Evolutionary conservation across 164 flowering plant genomes (phyloP).

Genomic region (Dillenia turbinata): DNA sequence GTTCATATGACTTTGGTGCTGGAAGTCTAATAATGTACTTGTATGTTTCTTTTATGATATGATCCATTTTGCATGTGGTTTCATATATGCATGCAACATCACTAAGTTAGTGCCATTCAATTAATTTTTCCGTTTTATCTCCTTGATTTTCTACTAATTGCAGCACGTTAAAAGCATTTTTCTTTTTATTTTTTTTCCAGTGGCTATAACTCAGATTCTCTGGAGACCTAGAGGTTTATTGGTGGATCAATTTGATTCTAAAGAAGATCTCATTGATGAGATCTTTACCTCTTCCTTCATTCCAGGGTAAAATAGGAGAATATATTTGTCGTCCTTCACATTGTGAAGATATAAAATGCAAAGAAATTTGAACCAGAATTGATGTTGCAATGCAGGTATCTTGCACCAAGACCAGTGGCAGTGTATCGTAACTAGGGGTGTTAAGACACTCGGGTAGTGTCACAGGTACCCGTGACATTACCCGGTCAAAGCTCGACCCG

Average conservation of each 20-base stretch:
- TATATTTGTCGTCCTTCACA: too few species aligned
- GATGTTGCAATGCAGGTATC: slow-evolving; percentile 48
- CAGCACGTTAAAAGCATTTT: neutral
- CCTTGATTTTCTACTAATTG: neutral
- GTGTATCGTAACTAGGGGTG: slow-evolving; percentile 47
- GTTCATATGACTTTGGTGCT: too few species aligned
- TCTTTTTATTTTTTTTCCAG: slow-evolving; percentile 30
- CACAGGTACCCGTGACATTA: too few species aligned
- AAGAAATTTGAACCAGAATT: slow-evolving; percentile 6
- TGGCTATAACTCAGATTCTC: slow-evolving; percentile 86
- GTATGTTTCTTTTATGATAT: too few species aligned
- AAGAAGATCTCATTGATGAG: slow-evolving; percentile 90
- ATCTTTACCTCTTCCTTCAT: slow-evolving; percentile 88
- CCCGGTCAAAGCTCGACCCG: too few species aligned
- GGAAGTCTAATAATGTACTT: too few species aligned
- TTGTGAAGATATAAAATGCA: too few species aligned
- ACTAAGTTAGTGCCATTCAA: too few species aligned
- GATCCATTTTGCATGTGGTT: too few species aligned
- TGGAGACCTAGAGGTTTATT: slow-evolving; percentile 91
- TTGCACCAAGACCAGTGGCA: slow-evolving; percentile 93
- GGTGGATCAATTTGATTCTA: slow-evolving; percentile 92
- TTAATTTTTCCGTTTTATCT: neutral
- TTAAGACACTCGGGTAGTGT: too few species aligned
- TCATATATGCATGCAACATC: too few species aligned
- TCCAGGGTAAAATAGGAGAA: slow-evolving; percentile 57